These are phyloP conservation scores for Spencermartinsiella europaea DNA, from an alignment of 805 yeast species.

Conservation along the genomic window DNA sequence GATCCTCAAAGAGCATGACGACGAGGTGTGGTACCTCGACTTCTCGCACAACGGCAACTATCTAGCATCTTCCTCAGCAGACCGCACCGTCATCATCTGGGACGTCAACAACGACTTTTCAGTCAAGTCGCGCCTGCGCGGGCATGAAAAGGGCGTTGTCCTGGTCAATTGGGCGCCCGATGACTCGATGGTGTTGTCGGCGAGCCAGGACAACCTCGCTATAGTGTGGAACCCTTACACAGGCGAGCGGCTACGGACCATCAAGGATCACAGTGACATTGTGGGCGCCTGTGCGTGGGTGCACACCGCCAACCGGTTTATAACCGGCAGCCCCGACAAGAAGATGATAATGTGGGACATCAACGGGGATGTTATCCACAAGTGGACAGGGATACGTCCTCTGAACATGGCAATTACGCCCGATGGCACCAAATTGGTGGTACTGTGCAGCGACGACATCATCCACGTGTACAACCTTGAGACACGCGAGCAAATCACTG, in stretches of 20 bases:
- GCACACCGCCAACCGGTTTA: constrained; percentile 49
- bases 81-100: constrained; percentile 58
- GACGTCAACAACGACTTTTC: constrained; percentile 39
- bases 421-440: constrained; percentile 56
- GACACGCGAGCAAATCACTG: constrained; percentile 38
- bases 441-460: constrained; percentile 55
- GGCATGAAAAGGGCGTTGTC: constrained; percentile 36
- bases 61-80: constrained; percentile 74
- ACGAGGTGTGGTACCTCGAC: constrained; percentile 80
- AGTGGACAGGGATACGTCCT: constrained; percentile 41
- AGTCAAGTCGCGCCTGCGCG: constrained; percentile 32
- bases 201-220: constrained; percentile 67
- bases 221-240: constrained; percentile 59
- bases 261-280: constrained; percentile 26
- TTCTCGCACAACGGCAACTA: constrained; percentile 74
- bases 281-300: constrained; percentile 63
- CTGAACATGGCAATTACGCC: constrained; percentile 65
- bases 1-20: constrained; percentile 47
- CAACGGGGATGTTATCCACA: constrained; percentile 26
- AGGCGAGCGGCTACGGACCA: constrained; percentile 30
- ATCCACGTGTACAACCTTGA: constrained; percentile 54
- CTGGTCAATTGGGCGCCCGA: constrained; percentile 73
- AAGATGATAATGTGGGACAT: constrained; percentile 46
- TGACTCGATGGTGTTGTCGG: constrained; percentile 59
- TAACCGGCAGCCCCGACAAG: constrained; percentile 75